A percentile compares a stretch with the other conserved stretches of the same genome.
These are phyloP conservation scores for Asclepias syriaca DNA, from an alignment of 257 asterid genomes.

Conservation along the genomic window DNA sequence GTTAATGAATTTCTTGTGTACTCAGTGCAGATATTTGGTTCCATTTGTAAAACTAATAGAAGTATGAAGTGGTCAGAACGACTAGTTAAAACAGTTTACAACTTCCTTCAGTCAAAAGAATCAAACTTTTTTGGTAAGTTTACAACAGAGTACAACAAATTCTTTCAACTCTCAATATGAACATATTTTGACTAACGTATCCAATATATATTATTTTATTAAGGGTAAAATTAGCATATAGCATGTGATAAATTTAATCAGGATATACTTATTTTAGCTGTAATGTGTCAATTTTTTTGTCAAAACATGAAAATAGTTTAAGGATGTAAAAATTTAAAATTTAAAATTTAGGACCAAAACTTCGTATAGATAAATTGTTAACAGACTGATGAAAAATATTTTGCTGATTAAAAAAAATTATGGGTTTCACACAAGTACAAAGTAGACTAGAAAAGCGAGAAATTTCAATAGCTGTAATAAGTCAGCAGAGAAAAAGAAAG, in stretches of 20 bases:
- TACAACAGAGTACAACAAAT: background rate
- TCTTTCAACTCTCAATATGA: background rate
- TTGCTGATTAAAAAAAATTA: background rate
- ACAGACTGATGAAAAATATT: no score
- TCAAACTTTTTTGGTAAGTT: background rate
- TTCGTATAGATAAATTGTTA: no score
- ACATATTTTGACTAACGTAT: no score
- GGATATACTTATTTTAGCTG: no score
- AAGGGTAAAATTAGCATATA: no score
- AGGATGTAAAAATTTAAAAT: no score
- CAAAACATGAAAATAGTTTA: no score
- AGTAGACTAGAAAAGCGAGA: background rate
- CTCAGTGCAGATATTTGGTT: background rate
- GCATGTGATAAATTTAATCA: no score
- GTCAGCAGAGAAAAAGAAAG: conserved; percentile 11
- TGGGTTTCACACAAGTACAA: background rate
- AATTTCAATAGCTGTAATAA: background rate
- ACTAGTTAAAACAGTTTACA: background rate
- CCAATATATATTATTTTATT: no score
- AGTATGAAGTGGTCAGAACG: background rate
- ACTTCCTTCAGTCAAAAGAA: background rate
- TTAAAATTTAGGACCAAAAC: no score
- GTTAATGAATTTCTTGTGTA: background rate
- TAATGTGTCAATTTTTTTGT: no score
- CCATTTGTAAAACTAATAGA: background rate